Conservation (phyloP, 78 protist species). For the Cavenderia fasciculata region DNA sequence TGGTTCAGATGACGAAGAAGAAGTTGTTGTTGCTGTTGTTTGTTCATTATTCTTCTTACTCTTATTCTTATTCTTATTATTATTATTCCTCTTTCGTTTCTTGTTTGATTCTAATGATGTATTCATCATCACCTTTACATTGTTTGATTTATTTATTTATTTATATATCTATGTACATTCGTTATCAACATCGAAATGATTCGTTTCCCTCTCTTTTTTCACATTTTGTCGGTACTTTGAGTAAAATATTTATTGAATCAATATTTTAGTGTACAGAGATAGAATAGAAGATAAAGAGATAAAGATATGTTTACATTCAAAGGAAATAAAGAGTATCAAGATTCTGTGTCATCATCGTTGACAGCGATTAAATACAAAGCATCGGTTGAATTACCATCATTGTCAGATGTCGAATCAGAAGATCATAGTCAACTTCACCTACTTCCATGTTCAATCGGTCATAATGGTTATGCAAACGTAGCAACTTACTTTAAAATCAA, state of each 20-base stretch:
- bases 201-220: no score
- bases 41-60: not conserved
- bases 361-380: not conserved
- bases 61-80: not conserved
- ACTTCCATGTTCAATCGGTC: slow-evolving; percentile 17
- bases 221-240: no score
- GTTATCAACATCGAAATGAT: no score
- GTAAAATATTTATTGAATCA: no score
- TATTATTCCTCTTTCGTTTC: not conserved
- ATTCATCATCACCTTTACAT: not conserved
- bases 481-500: slow-evolving; percentile 19
- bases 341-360: not conserved
- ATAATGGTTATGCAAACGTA: slow-evolving; percentile 56
- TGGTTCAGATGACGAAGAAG: no score
- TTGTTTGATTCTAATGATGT: not conserved
- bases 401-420: not conserved
- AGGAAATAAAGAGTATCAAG: not conserved
- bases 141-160: not conserved
- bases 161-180: not conserved
- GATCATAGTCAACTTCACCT: slow-evolving; percentile 3
- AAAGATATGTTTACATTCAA: not conserved
- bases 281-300: no score
- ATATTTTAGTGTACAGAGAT: no score
- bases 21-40: no score
- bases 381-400: not conserved